Base-by-base conservation (phyloP, 192 early-diverging fungal species). In the Allomyces javanicus region DNA sequence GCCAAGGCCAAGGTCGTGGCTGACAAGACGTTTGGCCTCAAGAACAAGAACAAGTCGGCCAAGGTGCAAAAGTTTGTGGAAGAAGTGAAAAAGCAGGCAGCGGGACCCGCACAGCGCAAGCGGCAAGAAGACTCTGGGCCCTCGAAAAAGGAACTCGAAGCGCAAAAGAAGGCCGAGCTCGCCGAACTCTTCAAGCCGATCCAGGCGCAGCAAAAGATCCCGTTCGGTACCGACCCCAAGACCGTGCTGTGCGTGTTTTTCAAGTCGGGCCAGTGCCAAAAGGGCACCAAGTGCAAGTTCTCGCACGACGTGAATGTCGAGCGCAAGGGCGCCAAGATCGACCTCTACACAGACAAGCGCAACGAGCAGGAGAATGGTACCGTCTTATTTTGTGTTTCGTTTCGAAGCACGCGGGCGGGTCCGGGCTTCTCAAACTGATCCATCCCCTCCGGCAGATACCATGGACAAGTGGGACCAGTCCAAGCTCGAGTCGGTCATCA, bases 11-110 rank as follows among this genome's bases (percentile, higher is more conserved):
- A 95, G 81, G 70, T 76, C 44, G 84, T 89, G 66, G 94, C 94
- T 71, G 94, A 97, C 78, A 93, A 94, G 83, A 96, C 93, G 61
- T 96, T 99, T 79, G 93, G 96, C 58, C 79, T 99, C 62, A 99
- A 99, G 72, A 97, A 97, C 81, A 97, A 97, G 76, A 96, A 97
- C 79, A 93, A 91, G 68, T 94, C 91, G 25, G 81, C 81, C 65
- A 99, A 99, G 76, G 92, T 94, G 25, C 73, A 75, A 3, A 81
- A 88, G 65, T 95, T 89, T 84, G 91, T 99, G 62, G 79, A 94
- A 73, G 88, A 92, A 71, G 92, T 97, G 24, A 77, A 93, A 72
- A 72, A 78, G 64, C 96, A 99, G 74, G 90, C 86, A 64, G 74
- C 78, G 71, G 67, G 76, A 12, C 24, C 70, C 25, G 72, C 68